phyloP scores from a whole-genome alignment of 176 grass and related monocot species.

The Thalia dealbata region DNA sequence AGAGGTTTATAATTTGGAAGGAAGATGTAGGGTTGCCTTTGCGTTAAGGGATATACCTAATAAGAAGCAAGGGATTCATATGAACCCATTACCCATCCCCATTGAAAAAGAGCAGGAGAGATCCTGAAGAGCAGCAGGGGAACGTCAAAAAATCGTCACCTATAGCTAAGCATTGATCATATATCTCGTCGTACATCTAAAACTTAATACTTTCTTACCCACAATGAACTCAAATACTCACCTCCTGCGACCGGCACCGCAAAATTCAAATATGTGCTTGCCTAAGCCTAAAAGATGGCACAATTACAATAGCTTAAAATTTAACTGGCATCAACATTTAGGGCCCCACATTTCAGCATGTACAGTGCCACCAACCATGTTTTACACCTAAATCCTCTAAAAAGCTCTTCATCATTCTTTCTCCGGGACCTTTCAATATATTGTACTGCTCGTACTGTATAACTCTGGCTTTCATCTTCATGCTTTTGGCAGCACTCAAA shows the following conservation, averaged over 20 bases:
- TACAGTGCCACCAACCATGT: background rate
- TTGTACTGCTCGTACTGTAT: background rate
- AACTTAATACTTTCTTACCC: background rate
- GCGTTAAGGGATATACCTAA: no score
- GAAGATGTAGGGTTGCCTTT: no score
- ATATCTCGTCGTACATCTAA: background rate
- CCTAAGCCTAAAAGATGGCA: background rate
- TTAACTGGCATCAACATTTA: background rate
- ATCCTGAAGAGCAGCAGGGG: no score
- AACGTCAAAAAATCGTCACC: no score
- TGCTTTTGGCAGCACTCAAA: background rate
- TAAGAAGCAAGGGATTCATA: no score
- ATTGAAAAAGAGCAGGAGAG: no score
- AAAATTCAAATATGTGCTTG: background rate
- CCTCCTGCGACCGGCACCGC: background rate
- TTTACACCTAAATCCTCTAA: background rate
- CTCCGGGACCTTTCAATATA: background rate
- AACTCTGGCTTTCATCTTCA: background rate
- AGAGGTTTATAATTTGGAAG: no score
- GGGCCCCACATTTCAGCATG: background rate
- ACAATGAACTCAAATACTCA: background rate
- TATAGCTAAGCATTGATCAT: no score
- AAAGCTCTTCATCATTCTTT: background rate
- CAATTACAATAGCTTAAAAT: background rate
- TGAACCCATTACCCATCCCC: no score